Evolutionary conservation across 2,329 filamentous ascomycete species (phyloP), one percentile per base, ranked within the genome.

Genomic region (Cladosporium halotolerans): DNA sequence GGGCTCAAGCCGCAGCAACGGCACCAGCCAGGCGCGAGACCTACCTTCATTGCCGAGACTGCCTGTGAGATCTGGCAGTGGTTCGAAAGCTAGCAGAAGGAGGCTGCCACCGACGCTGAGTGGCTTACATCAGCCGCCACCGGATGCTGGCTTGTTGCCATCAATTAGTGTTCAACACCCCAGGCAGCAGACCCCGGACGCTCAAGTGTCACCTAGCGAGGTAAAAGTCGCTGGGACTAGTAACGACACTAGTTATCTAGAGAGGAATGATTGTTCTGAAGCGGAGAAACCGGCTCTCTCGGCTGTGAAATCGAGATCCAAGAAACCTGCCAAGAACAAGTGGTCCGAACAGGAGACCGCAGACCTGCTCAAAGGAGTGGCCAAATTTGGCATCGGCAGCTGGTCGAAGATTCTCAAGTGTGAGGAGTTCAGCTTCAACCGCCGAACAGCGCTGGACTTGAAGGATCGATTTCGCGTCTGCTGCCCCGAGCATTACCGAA

Each of bases 321-420:
- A 10, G 31, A 57, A 58, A 45, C 41, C 56, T 6, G 59, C 61
- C 44, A 63, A 66, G 8, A 81, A 79, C 52, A 79, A 76, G 57
- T 85, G 82, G 82, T 78, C 78, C 1, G 77, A 83, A n/a, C 71
- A 81, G 57, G 82, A 85, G 65, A 84, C 81, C 0, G 73, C 72
- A 28, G 73, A 79, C 57, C 65, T 85, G 23, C 69, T 84, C 10
- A 71, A 75, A 53, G 82, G 82, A 0, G 82, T 84, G 8, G 73
- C 77, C 36, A 78, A 75, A 57, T 83, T 80, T 60, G 82, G 82
- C 1, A 79, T 84, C 55, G 82, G 82, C 3, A 82, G 76, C 57
- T 85, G 82, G 82, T 84, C 81, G 53, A 77, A 77, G 58, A 84
- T 85, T 14, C 64, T 84, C 23, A 72, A 78, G 3, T 77, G 79